A percentile compares a stretch with the other conserved stretches of the same genome.
Conservation (phyloP, 345 rosid species). For the Eucalyptus viminalis region DNA sequence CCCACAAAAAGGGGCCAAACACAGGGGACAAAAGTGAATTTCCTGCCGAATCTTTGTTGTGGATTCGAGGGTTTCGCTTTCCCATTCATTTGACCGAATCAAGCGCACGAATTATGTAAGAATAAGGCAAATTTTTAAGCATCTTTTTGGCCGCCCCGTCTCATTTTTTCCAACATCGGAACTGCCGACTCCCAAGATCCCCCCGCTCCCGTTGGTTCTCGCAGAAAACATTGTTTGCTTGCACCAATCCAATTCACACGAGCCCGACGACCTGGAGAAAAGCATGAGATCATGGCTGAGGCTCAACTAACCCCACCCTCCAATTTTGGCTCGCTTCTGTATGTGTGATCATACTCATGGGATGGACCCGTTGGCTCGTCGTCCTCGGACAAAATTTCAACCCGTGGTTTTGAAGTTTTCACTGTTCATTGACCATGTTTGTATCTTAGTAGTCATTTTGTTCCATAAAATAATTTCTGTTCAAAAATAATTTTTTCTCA, state of each 20-base stretch:
- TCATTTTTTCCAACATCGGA: neutral
- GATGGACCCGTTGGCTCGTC: neutral
- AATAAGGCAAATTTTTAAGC: neutral
- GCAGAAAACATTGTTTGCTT: neutral
- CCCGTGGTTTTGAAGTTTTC: neutral
- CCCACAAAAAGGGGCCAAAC: neutral
- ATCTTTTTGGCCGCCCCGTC: neutral
- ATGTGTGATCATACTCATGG: neutral
- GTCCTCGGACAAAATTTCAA: neutral
- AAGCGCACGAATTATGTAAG: neutral
- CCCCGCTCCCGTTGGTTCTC: neutral
- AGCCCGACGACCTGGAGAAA: neutral
- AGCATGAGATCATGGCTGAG: neutral
- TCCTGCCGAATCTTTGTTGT: neutral
- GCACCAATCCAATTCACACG: neutral
- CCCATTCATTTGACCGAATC: neutral
- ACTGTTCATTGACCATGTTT: neutral
- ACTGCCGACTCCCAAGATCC: neutral
- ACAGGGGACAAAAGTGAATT: neutral
- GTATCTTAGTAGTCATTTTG: too few species aligned
- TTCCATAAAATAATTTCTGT: rapidly evolving
- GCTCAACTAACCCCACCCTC: neutral
- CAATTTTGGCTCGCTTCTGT: neutral
- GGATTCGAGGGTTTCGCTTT: neutral
- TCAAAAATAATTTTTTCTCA: rapidly evolving